Percentiles rank a stretch among this genome's conserved stretches.
These are phyloP conservation scores for Ceratobasidium sp. DNA, from an alignment of 1,284 basidiomycete species.

Conservation along the genomic window DNA sequence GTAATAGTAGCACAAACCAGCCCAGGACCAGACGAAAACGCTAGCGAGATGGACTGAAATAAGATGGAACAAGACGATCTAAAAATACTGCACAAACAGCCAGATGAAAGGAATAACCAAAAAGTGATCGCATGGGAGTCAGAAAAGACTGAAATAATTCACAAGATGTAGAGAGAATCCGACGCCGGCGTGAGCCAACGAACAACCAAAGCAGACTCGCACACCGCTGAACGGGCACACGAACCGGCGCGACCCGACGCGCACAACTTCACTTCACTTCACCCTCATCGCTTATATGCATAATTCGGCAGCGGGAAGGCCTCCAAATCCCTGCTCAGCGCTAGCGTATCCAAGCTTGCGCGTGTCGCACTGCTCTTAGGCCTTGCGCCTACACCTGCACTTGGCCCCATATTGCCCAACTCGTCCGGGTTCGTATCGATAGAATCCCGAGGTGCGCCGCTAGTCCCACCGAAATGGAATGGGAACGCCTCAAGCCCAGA, in stretches of 20 bases:
- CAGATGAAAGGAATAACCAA: background rate
- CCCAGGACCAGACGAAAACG: background rate
- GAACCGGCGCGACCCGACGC: constrained; percentile 28
- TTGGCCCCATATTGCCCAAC: constrained; percentile 13
- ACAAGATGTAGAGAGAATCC: background rate
- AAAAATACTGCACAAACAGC: constrained; percentile 30
- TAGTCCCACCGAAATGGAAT: constrained; percentile 76
- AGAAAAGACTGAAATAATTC: constrained; percentile 9
- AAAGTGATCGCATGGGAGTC: background rate
- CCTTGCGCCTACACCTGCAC: constrained; percentile 22
- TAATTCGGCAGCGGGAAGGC: constrained; percentile 72
- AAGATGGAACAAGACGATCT: background rate
- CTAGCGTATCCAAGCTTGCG: constrained; percentile 84
- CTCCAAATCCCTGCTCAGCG: constrained; percentile 80
- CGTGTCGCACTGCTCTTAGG: constrained; percentile 64
- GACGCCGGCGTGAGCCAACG: constrained; percentile 10
- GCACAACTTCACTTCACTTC: background rate
- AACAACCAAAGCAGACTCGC: background rate
- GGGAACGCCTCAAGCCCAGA: constrained; percentile 76
- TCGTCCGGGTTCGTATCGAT: constrained; percentile 48
- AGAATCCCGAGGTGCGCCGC: constrained; percentile 45
- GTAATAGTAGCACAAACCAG: constrained; percentile 31
- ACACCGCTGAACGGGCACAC: constrained; percentile 16
- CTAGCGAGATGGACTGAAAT: constrained; percentile 1
- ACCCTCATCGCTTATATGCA: background rate